Conservation (phyloP, 73 alveolate genomes). For the Stentor coeruleus region DNA sequence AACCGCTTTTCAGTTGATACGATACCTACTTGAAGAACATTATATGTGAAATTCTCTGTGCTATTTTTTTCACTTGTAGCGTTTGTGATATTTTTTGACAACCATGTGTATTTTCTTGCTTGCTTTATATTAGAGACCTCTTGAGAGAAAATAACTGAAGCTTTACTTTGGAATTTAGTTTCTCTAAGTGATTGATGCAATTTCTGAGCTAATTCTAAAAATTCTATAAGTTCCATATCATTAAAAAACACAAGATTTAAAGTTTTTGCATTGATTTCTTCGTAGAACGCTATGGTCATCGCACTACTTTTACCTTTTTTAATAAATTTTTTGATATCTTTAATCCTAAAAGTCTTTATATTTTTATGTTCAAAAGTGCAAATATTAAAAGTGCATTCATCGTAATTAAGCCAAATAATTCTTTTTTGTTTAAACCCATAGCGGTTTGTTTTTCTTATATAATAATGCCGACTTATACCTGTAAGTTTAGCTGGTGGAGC, state of each 20-base stretch:
- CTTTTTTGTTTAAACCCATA: slow-evolving; percentile 16
- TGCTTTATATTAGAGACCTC: not conserved
- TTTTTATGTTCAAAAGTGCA: not conserved
- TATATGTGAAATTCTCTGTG: not conserved
- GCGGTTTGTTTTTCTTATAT: slow-evolving; percentile 7
- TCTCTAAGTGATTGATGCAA: not conserved
- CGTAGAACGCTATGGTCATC: not conserved
- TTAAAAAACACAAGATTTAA: not conserved
- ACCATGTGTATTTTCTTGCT: slow-evolving; percentile 1
- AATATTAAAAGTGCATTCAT: slow-evolving; percentile 8
- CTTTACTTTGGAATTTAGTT: not conserved
- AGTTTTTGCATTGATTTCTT: not conserved
- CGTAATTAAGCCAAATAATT: not conserved
- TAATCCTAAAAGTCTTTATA: not conserved
- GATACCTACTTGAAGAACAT: not conserved
- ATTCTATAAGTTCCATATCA: not conserved
- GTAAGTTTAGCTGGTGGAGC: not conserved
- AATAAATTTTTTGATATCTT: not conserved
- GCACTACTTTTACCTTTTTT: not conserved
- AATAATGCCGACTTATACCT: not conserved
- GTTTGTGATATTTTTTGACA: not conserved
- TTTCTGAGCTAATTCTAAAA: not conserved
- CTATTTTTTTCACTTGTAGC: not conserved
- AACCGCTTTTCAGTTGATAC: slow-evolving; percentile 4
- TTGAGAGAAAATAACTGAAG: not conserved